A percentile compares a stretch with the other conserved stretches of the same genome.
Conservation (phyloP, 306 rosid species). For the Quercus glauca region DNA sequence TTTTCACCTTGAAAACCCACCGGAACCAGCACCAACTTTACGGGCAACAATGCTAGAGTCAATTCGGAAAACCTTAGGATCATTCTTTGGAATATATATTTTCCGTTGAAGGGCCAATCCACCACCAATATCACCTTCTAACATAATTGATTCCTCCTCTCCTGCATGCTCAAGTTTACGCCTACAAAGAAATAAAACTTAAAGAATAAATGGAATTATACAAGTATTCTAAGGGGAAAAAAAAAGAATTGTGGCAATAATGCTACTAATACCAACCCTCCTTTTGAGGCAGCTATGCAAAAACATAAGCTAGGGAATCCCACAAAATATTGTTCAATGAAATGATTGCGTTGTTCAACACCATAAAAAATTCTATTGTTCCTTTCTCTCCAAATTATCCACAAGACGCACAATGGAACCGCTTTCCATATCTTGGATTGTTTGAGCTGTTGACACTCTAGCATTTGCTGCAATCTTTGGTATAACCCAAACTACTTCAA, state of each 20-base stretch:
- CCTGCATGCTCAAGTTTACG: constrained; percentile 62
- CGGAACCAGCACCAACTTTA: constrained; percentile 93
- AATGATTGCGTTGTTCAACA: too few species aligned
- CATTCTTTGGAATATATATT: constrained; percentile 52
- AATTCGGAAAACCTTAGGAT: constrained; percentile 43
- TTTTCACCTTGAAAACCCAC: constrained; percentile 85
- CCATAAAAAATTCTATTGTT: too few species aligned
- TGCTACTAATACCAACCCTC: background rate
- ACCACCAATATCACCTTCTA: constrained; percentile 92
- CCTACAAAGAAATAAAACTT: constrained; percentile 40
- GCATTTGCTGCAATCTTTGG: too few species aligned
- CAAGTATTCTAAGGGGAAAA: constrained; percentile 9
- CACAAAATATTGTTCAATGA: background rate
- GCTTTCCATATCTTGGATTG: too few species aligned
- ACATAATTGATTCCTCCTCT: constrained; percentile 59
- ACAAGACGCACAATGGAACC: too few species aligned
- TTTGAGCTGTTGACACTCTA: too few species aligned
- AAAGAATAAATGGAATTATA: background rate
- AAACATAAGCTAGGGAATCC: background rate
- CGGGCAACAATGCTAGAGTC: constrained; percentile 74
- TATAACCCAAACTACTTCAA: too few species aligned
- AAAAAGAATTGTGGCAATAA: background rate
- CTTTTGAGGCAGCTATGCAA: background rate
- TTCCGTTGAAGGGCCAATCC: constrained; percentile 73
- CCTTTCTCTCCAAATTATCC: too few species aligned